A percentile compares a stretch with the other conserved stretches of the same genome.
Conservation (phyloP, 345 rosid genomes). For the Arabidopsis suecica region DNA sequence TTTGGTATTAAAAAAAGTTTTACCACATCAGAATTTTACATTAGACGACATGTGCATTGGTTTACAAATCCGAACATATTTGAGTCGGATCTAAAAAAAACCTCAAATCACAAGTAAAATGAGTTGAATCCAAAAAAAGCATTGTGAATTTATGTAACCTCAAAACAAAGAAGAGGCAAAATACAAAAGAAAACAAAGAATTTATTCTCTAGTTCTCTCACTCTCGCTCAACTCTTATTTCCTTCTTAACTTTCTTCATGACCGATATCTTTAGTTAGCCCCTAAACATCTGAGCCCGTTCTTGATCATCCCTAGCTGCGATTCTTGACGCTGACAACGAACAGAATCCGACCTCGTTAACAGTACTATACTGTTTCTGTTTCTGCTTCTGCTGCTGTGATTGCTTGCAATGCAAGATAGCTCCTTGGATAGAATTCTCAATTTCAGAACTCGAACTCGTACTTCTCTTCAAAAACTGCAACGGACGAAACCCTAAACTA, state of each 20-base stretch:
- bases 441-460: constrained; percentile 60
- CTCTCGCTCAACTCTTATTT: constrained; percentile 39
- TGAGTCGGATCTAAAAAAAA: constrained; percentile 3
- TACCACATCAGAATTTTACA: constrained; percentile 2
- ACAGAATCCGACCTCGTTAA: constrained; percentile 57
- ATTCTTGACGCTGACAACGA: constrained; percentile 58
- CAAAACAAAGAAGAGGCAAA: constrained; percentile 19
- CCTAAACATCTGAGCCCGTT: constrained; percentile 58
- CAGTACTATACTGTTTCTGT: constrained; percentile 50
- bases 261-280: constrained; percentile 47
- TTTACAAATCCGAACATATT: background rate
- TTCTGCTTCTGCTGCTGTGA: constrained; percentile 61
- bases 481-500: constrained; percentile 48
- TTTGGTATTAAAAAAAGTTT: background rate
- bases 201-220: constrained; percentile 31
- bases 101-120: constrained; percentile 10
- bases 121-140: background rate
- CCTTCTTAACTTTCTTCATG: constrained; percentile 3
- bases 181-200: constrained; percentile 30
- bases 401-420: constrained; percentile 89
- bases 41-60: background rate
- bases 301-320: constrained; percentile 58
- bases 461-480: constrained; percentile 66
- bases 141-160: constrained; percentile 15
- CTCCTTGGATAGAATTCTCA: constrained; percentile 89